A percentile compares a stretch with the other conserved stretches of the same genome.
These are phyloP conservation scores for Berberis thunbergii DNA, from an alignment of 164 flowering plant species.

Conservation along the genomic window DNA sequence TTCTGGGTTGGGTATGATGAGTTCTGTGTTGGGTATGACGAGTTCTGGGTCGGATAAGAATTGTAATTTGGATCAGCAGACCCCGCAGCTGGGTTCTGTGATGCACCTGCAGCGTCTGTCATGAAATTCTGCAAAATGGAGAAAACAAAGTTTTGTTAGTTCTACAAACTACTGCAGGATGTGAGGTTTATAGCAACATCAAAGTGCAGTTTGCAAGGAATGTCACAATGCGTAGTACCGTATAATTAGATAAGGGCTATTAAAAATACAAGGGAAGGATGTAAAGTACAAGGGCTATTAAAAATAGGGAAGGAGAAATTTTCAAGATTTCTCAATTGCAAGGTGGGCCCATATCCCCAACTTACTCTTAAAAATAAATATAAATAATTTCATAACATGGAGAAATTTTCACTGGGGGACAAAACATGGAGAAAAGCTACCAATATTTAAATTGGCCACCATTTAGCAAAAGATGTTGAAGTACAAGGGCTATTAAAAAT, in stretches of 20 bases:
- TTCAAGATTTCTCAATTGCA: too few relatives aligned
- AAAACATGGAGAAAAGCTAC: neutral
- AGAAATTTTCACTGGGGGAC: neutral
- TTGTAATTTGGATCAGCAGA: neutral
- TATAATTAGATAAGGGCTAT: neutral
- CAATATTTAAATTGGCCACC: neutral
- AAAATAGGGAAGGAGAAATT: too few relatives aligned
- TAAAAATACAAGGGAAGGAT: neutral
- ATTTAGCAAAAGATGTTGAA: too few relatives aligned
- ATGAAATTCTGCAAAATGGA: constrained; percentile 33
- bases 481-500: neutral
- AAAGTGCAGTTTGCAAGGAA: neutral
- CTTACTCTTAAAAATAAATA: too few relatives aligned
- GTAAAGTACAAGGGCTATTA: too few relatives aligned
- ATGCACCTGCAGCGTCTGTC: constrained; percentile 37
- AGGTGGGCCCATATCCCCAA: too few relatives aligned
- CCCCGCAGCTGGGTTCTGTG: constrained; percentile 19
- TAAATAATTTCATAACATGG: neutral
- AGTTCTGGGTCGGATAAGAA: neutral
- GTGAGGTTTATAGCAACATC: too few relatives aligned
- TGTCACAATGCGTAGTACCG: neutral
- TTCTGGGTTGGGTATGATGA: constrained; percentile 15
- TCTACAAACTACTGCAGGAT: too few relatives aligned
- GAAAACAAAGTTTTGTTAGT: neutral
- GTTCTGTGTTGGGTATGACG: neutral